A percentile compares a stretch with the other conserved stretches of the same genome.
Evolutionary conservation across 352 stramenopile genomes (phyloP).

Genomic region (Globisporangium viniferum): DNA sequence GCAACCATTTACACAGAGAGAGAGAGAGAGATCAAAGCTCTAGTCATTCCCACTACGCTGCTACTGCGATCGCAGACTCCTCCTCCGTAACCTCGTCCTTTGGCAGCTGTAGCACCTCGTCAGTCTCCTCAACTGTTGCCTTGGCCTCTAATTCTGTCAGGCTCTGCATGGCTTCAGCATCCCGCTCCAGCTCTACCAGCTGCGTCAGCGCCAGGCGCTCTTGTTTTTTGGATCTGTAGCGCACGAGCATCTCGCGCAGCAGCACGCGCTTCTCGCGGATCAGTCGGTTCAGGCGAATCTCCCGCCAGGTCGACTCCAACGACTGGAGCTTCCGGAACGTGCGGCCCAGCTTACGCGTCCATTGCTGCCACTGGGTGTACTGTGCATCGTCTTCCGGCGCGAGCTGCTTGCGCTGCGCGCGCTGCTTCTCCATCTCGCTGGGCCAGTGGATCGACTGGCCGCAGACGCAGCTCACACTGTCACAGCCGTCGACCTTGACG

Average conservation of each 20-base stretch:
- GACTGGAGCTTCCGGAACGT: constrained; percentile 27
- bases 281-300: constrained; percentile 30
- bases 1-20: too few relatives aligned
- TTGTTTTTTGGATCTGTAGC: constrained; percentile 3
- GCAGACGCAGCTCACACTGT: constrained; percentile 49
- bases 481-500: constrained; percentile 63
- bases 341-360: constrained; percentile 21
- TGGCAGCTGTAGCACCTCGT: background rate
- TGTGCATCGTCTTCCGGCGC: constrained; percentile 26
- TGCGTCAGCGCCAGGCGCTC: constrained; percentile 16
- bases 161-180: background rate
- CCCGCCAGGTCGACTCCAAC: constrained; percentile 27
- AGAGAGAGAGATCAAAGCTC: background rate
- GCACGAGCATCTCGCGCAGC: constrained; percentile 30
- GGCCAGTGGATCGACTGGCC: constrained; percentile 53
- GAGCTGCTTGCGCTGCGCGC: constrained; percentile 42
- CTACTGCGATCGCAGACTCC: background rate
- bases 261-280: constrained; percentile 28
- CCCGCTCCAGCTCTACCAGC: constrained; percentile 2
- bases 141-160: background rate
- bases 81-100: background rate
- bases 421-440: constrained; percentile 41
- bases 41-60: background rate
- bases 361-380: constrained; percentile 31
- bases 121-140: background rate